Evolutionary conservation across 768 basidiomycete genomes (phyloP), one percentile per base, ranked within the genome.

Genomic region (Cubamyces sp.): DNA sequence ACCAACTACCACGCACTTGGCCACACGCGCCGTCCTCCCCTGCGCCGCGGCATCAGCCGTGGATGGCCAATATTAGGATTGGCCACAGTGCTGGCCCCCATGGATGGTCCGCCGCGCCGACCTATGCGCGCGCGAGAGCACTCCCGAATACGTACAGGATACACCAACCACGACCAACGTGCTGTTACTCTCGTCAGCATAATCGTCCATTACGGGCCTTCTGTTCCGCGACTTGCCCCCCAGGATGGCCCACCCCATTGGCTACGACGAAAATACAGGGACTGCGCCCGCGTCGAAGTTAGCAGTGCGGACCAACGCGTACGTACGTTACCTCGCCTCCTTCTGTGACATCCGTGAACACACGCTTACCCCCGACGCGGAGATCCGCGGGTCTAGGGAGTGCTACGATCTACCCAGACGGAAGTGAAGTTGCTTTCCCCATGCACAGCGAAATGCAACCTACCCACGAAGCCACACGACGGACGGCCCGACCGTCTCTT

Each of bases 211-310:
- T 49, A 8, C 26, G 25, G 19, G 26, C 21, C 3, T 4, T 28
- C 28, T 16, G 21, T 49, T 28, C 48, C 26, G 48, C 34, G 48
- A 8, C 12, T 26, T 23, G 1, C 14, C 26, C 45, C 11, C 25
- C 15, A 26, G 25, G 48, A 26, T 34, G 34, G 15, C 48, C 23
- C 6, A 0, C 7, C 23, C 21, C 48, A 58, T 58, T 50, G 57
- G 48, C 57, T 19, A 26, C 25, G 57, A n/a, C 57, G n/a, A 58
- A 51, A 41, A 42, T 50, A 58, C 40, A 11, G 25, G n/a, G 7
- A 42, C 41, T 43, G 19, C 49, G 18, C 19, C 39, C 57, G 39
- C 23, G 25, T 37, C 57, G 57, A 50, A 39, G 48, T 50, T 16
- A 28, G 34, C 34, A 34, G 34, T 34, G 34, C 57, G 39, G 57